These are phyloP conservation scores for Xerocomellus intermedius DNA, from an alignment of 768 basidiomycete species.

Conservation along the genomic window DNA sequence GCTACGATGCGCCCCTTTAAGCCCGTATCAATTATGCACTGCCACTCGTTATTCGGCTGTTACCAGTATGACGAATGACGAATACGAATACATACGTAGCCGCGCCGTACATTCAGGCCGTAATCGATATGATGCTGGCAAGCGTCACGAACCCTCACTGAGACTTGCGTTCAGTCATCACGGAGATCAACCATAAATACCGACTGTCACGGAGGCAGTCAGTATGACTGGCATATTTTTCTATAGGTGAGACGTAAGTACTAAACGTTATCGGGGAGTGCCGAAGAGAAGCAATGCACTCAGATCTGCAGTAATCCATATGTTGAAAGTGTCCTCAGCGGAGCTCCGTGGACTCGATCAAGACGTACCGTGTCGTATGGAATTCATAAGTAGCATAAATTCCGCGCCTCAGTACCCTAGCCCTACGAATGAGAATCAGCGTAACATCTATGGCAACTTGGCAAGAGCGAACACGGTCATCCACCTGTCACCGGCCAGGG, in stretches of 20 bases:
- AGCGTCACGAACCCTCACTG: neutral
- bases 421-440: constrained; percentile 7
- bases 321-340: neutral
- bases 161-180: neutral
- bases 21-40: constrained; percentile 11
- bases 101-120: neutral
- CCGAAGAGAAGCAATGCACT: neutral
- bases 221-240: neutral
- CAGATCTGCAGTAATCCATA: neutral
- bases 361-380: constrained; percentile 2
- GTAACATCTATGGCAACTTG: neutral
- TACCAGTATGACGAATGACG: neutral
- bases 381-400: constrained; percentile 8
- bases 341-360: constrained; percentile 9
- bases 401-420: neutral
- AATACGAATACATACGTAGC: too few relatives aligned
- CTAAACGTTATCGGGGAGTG: constrained; percentile 1
- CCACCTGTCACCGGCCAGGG: constrained; percentile 4
- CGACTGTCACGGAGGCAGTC: neutral
- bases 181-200: neutral
- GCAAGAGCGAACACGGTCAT: neutral
- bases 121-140: constrained; percentile 10
- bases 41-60: constrained; percentile 18
- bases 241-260: neutral
- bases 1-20: constrained; percentile 11